A percentile compares a stretch with the other conserved stretches of the same genome.
phyloP scores from a whole-genome alignment of 495 filamentous ascomycete genomes.

The Aspergillus bertholletiae region DNA sequence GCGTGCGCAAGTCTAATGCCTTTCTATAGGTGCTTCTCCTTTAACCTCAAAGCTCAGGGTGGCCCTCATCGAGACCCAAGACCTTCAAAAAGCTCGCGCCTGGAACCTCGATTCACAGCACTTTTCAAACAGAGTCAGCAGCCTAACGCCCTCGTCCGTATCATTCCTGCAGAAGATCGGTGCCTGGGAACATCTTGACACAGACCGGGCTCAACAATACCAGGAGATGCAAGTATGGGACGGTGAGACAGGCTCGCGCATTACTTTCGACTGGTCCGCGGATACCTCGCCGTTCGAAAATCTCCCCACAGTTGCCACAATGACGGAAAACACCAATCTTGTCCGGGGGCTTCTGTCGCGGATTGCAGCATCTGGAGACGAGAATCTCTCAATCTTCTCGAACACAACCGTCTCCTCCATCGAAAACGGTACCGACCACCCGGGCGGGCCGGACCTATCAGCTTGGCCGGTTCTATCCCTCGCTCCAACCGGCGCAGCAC shows the following conservation, averaged over 20 bases:
- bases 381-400: constrained; percentile 63
- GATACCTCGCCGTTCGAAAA: constrained; percentile 46
- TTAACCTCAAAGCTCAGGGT: constrained; percentile 73
- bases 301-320: constrained; percentile 74
- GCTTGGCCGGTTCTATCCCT: constrained; percentile 83
- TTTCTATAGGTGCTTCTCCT: constrained; percentile 55
- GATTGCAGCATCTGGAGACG: constrained; percentile 62
- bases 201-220: constrained; percentile 74
- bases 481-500: constrained; percentile 33
- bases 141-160: constrained; percentile 81
- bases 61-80: constrained; percentile 87
- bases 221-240: constrained; percentile 97
- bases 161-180: constrained; percentile 71
- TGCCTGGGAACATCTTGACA: constrained; percentile 76
- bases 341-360: constrained; percentile 69
- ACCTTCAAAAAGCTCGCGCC: constrained; percentile 60
- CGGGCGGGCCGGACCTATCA: constrained; percentile 68
- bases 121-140: constrained; percentile 93
- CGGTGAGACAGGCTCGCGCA: constrained; percentile 78
- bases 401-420: constrained; percentile 75
- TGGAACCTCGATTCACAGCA: constrained; percentile 62
- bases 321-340: constrained; percentile 93
- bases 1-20: background rate
- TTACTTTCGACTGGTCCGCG: constrained; percentile 77
- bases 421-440: constrained; percentile 60